Base-by-base conservation (phyloP, 176 grass and related monocot species). In the Lolium multiflorum region DNA sequence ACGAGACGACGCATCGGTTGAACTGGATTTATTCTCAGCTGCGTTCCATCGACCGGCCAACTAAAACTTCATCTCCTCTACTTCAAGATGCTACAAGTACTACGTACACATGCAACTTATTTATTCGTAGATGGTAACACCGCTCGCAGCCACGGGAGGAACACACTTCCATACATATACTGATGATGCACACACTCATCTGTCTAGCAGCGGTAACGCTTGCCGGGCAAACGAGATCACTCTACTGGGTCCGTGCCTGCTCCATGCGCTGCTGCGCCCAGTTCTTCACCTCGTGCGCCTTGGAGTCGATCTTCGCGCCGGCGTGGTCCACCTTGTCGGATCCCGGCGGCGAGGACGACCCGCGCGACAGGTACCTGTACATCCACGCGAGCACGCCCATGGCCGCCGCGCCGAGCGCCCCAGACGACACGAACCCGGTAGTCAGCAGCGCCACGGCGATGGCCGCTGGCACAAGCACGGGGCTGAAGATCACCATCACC, bases 401-500 rank as follows among this genome's bases (percentile, higher is more conserved):
- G 8, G 95, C 92, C 11, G 95, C 92, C 24, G 90, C 22, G 44
- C 95, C 92, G 56, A 92, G 61, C 46, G 92, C 95, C 6, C 95
- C 92, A 0, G 90, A 92, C 0, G 90, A 85, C 61, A 84, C 86
- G 84, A 97, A 92, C 49, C 92, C 92, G 4, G 82, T 66, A 37
- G 75, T 78, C 28, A 94, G 86, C 24, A 97, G 54, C 61, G 89
- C 77, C 14, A 83, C 77, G 0, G 88, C 79, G 54, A 89, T 49
- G 54, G 60, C 74, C 24, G 90, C 92, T 3, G 92, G 92, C 64
- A 94, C 88, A 65, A 97, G 86, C 78, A 97, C 92, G 0, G 95
- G 95, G 84, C 94, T 94, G 83, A 92, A 97, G 78, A 94, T 81
- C 58, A 94, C 86, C 80, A 97, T 89, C 51, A 97, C 75, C 20